Conservation (phyloP, 768 basidiomycete genomes). For the Kondoa malvinella region DNA sequence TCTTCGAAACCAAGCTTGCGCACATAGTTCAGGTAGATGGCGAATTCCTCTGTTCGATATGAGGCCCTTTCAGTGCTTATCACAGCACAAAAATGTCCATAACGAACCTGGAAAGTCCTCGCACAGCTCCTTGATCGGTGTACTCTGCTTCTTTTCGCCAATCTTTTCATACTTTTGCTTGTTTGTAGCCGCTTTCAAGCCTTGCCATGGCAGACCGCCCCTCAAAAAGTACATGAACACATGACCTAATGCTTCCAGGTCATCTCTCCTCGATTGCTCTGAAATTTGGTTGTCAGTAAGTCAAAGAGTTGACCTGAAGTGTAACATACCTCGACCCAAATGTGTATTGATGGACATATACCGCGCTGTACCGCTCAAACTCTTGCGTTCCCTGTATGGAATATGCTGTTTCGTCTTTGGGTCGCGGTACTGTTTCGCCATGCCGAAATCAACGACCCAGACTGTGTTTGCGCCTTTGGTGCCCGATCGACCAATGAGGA, state of each 20-base stretch:
- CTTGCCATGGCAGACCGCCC: conserved; percentile 96
- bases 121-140: conserved; percentile 88
- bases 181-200: conserved; percentile 96
- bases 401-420: conserved; percentile 99
- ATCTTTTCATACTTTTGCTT: conserved; percentile 99
- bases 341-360: conserved; percentile 99
- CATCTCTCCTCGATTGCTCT: conserved; percentile 72
- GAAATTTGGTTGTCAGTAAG: too few relatives aligned
- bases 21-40: conserved; percentile 96
- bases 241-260: conserved; percentile 95
- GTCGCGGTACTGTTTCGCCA: conserved; percentile 99
- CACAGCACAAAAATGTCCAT: not conserved
- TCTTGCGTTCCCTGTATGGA: conserved; percentile 95
- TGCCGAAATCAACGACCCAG: conserved; percentile 77
- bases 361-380: conserved; percentile 85
- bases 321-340: conserved; percentile 69
- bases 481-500: conserved; percentile 81
- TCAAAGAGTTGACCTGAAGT: too few relatives aligned
- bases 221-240: conserved; percentile 99
- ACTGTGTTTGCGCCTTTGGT: conserved; percentile 66
- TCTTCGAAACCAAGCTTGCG: conserved; percentile 98
- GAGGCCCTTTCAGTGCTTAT: not conserved
- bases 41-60: conserved; percentile 65
- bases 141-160: conserved; percentile 97
- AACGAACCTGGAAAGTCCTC: conserved; percentile 77